Evolutionary conservation across 2,329 filamentous ascomycete species (phyloP).

Genomic region (Cladosporium sp.): DNA sequence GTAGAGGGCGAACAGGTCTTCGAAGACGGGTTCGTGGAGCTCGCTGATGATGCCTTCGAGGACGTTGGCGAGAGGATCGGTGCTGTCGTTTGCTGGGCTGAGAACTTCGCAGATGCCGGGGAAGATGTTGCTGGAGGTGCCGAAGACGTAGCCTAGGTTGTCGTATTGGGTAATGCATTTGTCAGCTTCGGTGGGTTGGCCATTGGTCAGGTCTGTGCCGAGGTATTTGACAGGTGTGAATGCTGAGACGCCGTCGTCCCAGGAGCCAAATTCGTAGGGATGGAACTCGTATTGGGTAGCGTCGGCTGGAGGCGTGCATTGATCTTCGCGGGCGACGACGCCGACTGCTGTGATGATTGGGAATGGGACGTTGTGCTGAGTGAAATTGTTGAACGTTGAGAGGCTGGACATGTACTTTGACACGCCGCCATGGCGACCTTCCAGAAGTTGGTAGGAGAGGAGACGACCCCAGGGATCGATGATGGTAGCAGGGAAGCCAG

Average conservation of each 20-base stretch:
- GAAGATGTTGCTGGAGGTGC: conserved; percentile 43
- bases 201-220: conserved; percentile 55
- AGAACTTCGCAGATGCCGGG: conserved; percentile 23
- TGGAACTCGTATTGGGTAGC: conserved; percentile 62
- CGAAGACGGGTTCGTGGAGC: conserved; percentile 25
- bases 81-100: conserved; percentile 17
- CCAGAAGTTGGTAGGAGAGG: conserved; percentile 38
- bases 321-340: conserved; percentile 32
- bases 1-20: conserved; percentile 49
- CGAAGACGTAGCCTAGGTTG: conserved; percentile 46
- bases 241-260: conserved; percentile 56
- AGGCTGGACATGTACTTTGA: conserved; percentile 33
- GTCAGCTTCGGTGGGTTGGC: conserved; percentile 36
- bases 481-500: conserved; percentile 39
- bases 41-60: conserved; percentile 30
- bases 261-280: conserved; percentile 64
- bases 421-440: conserved; percentile 37
- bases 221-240: conserved; percentile 59
- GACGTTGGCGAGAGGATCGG: conserved; percentile 17
- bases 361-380: conserved; percentile 37
- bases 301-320: conserved; percentile 42
- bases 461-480: conserved; percentile 40
- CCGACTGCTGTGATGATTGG: conserved; percentile 44
- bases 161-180: conserved; percentile 47
- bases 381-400: conserved; percentile 37